A percentile compares a stretch with the other conserved stretches of the same genome.
Evolutionary conservation across 352 stramenopile genomes (phyloP).

Genomic region (Pythium insidiosum): DNA sequence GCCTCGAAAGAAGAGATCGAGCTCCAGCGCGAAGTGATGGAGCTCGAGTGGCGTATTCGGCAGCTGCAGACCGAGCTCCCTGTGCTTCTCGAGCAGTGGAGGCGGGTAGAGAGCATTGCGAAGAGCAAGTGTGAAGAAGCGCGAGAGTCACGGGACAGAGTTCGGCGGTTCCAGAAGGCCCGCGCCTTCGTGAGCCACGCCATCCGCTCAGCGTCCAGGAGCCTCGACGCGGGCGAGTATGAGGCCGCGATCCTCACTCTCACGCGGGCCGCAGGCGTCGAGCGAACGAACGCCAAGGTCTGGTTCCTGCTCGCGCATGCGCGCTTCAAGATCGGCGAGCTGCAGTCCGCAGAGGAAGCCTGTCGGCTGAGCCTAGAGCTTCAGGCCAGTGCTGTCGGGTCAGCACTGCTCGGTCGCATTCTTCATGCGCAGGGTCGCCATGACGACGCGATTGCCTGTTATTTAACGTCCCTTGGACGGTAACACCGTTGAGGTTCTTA

Average conservation of each 20-base stretch:
- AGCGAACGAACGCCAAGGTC: slow-evolving; percentile 19
- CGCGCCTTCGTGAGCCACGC: slow-evolving; percentile 11
- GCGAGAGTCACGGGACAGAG: slow-evolving; percentile 10
- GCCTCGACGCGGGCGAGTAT: slow-evolving; percentile 10
- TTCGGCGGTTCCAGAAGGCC: slow-evolving; percentile 13
- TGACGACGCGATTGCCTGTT: slow-evolving; percentile 19
- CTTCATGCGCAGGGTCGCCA: slow-evolving; percentile 11
- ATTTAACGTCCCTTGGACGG: slow-evolving; percentile 21
- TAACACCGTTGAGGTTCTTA: no score
- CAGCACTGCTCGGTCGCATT: slow-evolving; percentile 14
- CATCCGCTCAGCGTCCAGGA: slow-evolving; percentile 10
- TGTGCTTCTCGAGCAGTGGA: slow-evolving; percentile 16
- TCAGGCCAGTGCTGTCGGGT: slow-evolving; percentile 11
- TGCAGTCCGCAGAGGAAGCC: slow-evolving; percentile 15
- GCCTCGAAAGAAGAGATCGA: slow-evolving; percentile 10
- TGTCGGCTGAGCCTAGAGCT: slow-evolving; percentile 18
- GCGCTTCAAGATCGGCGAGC: slow-evolving; percentile 14
- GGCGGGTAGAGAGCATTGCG: slow-evolving; percentile 10
- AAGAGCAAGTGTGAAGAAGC: slow-evolving; percentile 4
- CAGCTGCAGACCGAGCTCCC: slow-evolving; percentile 16
- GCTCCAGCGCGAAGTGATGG: slow-evolving; percentile 18
- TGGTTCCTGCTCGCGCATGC: slow-evolving; percentile 20
- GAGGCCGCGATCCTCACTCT: slow-evolving; percentile 17
- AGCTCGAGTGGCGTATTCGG: slow-evolving; percentile 18
- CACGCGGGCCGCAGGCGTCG: slow-evolving; percentile 13